These are phyloP conservation scores for Penicillium corylophilum DNA, from an alignment of 2,329 filamentous ascomycete species.

Conservation along the genomic window DNA sequence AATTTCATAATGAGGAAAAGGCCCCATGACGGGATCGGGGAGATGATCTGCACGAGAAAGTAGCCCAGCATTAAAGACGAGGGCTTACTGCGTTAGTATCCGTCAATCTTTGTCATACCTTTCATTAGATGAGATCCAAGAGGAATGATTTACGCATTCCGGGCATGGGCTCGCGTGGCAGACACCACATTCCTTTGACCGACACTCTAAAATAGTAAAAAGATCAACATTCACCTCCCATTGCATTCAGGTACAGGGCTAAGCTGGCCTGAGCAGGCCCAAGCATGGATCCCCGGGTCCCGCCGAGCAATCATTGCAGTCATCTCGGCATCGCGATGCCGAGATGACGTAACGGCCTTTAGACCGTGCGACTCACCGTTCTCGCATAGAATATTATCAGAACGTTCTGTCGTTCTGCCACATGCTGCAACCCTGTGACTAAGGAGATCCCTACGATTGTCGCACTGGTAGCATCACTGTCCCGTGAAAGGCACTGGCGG, in stretches of 20 bases:
- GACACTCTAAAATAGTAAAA: not conserved
- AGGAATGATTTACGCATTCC: not conserved
- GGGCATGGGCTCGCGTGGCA: not conserved
- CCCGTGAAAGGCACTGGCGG: not conserved
- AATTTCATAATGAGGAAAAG: not conserved
- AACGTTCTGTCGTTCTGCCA: not conserved
- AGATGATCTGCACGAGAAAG: not conserved
- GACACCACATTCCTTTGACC: slow-evolving; percentile 1
- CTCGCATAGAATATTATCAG: not conserved
- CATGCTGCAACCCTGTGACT: not conserved
- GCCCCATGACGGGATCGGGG: not conserved
- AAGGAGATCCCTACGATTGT: not conserved
- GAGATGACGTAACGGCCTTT: slow-evolving; percentile 16
- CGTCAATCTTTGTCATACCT: not conserved
- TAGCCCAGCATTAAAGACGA: not conserved
- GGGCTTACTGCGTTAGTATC: not conserved
- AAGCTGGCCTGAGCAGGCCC: too few species aligned
- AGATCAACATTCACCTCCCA: not conserved
- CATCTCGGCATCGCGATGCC: slow-evolving; percentile 14
- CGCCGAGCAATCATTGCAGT: not conserved
- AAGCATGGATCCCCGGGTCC: not conserved
- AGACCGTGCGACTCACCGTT: not conserved
- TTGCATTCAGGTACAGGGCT: not conserved
- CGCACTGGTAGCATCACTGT: not conserved
- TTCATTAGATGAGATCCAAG: not conserved